Evolutionary conservation across 495 filamentous ascomycete genomes (phyloP), one percentile per base, ranked within the genome.

Genomic region (Mytilinidion resinicola): DNA sequence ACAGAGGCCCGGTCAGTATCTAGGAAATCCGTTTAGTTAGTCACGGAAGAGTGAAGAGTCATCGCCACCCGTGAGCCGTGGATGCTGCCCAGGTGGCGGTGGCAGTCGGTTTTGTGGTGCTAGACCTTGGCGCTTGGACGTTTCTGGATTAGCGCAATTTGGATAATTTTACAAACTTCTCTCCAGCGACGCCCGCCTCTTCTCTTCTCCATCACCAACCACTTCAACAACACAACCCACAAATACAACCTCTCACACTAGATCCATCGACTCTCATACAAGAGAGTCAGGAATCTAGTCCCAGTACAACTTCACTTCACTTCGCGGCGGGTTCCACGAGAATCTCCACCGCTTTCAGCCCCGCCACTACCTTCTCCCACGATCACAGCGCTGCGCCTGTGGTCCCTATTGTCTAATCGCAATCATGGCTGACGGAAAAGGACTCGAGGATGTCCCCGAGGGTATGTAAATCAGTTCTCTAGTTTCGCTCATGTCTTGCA

Each of bases 391-490:
- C 82, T 72, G 77, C 66, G 84, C 80, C 85, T 87, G 85, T 83
- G 85, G 85, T 91, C 87, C 79, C 69, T 72, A 69, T 67, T 64
- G 71, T 65, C 55, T 69, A 78, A 77, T 75, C 83, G 83, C 89
- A 91, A 96, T 86, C 82, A 96, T 96, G 91, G 90, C 90, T 87
- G 79, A 85, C 65, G 9, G 14, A 46, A 95, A 96, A 80, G 91
- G 91, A 75, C 88, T 96, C 77, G 91, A 96, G 82, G 91, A 96
- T 71, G 83, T 96, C 76, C 84, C 86, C 68, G 89, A 92, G 79
- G 81, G 89, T 93, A 82, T 60, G 71, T 69, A 1, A 9, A 11
- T 8, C 33, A 7, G 14, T 2, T 20, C 33, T 21, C 11, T 25
- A 56, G 19, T 3, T 41, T 20, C 49, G 19, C 42, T 6, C 11